Evolutionary conservation across 768 basidiomycete genomes (phyloP).

Genomic region (Glaciozyma martinii): DNA sequence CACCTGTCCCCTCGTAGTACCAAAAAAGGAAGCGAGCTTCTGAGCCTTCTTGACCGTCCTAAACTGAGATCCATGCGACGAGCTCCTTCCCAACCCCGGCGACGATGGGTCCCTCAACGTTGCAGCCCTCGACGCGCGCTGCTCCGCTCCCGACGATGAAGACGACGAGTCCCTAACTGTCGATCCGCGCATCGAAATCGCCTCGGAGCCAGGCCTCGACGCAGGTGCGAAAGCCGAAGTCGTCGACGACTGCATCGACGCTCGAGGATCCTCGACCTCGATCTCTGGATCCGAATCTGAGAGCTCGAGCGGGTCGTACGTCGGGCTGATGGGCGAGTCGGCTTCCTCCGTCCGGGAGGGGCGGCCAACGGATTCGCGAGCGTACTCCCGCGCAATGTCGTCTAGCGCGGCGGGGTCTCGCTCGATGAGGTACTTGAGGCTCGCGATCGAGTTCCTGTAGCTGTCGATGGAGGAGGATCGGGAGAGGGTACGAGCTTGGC

Average conservation of each 20-base stretch:
- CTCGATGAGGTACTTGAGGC: conserved; percentile 18
- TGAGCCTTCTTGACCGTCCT: conserved; percentile 19
- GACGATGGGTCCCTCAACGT: no score
- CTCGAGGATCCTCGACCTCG: not conserved
- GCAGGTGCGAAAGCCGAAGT: no score
- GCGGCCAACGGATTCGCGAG: not conserved
- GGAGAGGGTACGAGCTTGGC: not conserved
- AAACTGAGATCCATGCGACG: not conserved
- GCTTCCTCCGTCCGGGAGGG: not conserved
- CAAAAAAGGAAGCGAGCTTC: conserved; percentile 23
- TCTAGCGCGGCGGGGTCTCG: conserved; percentile 19
- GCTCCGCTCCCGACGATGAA: no score
- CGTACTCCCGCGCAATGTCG: conserved; percentile 14
- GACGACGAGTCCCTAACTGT: no score
- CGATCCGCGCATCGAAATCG: no score
- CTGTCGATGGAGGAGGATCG: conserved; percentile 3
- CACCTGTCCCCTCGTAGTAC: conserved; percentile 26
- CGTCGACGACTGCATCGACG: no score
- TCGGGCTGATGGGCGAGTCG: no score
- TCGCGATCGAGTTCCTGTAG: conserved; percentile 18
- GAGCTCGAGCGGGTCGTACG: not conserved
- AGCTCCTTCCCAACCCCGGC: not conserved
- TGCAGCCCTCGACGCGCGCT: no score
- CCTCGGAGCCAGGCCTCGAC: no score
- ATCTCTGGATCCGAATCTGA: not conserved